A percentile compares a stretch with the other conserved stretches of the same genome.
phyloP scores from a whole-genome alignment of 2,329 filamentous ascomycete genomes.

The Sphaerulina musiva region DNA sequence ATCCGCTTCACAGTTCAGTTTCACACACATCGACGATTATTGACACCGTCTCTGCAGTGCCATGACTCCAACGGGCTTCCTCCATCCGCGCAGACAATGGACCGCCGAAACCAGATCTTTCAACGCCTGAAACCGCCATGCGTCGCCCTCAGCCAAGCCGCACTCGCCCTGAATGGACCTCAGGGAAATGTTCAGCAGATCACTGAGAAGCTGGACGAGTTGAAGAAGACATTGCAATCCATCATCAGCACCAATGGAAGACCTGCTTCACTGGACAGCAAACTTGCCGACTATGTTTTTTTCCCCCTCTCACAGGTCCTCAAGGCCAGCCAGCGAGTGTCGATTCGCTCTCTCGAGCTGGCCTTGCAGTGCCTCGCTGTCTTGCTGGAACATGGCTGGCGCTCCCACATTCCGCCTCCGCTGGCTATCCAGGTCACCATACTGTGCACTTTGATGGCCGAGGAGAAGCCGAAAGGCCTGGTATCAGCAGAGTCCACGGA shows the following conservation, averaged over 20 bases:
- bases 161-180: slow-evolving; percentile 46
- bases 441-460: slow-evolving; percentile 73
- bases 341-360: slow-evolving; percentile 66
- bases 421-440: slow-evolving; percentile 80
- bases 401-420: slow-evolving; percentile 59
- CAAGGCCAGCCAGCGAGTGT: slow-evolving; percentile 64
- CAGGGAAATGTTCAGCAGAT: slow-evolving; percentile 40
- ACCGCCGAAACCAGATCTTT: slow-evolving; percentile 36
- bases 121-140: slow-evolving; percentile 53
- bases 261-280: slow-evolving; percentile 58
- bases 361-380: slow-evolving; percentile 68
- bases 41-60: too few relatives aligned
- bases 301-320: slow-evolving; percentile 87
- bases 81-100: slow-evolving; percentile 16
- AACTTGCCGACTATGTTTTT: slow-evolving; percentile 88
- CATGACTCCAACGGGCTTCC: too few relatives aligned
- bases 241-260: slow-evolving; percentile 25
- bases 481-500: slow-evolving; percentile 54
- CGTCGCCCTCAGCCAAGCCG: slow-evolving; percentile 52
- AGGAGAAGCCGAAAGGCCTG: slow-evolving; percentile 58
- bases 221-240: slow-evolving; percentile 39
- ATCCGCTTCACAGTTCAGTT: too few relatives aligned
- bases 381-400: slow-evolving; percentile 75
- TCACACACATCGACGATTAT: too few relatives aligned
- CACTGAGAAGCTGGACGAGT: slow-evolving; percentile 41